Evolutionary conservation across 2,329 filamentous ascomycete genomes (phyloP).

Genomic region (Lasiodiplodia citricola): DNA sequence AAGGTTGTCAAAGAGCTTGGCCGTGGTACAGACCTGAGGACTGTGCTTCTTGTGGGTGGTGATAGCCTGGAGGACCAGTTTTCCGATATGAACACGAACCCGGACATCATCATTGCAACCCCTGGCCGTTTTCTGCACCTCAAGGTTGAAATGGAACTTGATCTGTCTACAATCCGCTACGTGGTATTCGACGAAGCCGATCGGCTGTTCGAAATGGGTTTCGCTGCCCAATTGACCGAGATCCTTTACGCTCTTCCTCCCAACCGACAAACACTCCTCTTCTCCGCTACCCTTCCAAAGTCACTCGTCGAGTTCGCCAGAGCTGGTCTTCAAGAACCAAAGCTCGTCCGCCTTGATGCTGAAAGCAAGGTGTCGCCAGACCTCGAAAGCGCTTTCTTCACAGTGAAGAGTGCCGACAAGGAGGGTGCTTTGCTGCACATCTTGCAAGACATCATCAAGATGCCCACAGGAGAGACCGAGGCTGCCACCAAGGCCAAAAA

Average conservation of each 20-base stretch:
- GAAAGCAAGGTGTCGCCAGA: slow-evolving; percentile 97
- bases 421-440: slow-evolving; percentile 91
- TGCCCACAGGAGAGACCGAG: slow-evolving; percentile 73
- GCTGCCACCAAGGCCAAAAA: slow-evolving; percentile 52
- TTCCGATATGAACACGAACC: slow-evolving; percentile 87
- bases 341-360: slow-evolving; percentile 85
- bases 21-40: slow-evolving; percentile 86
- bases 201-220: slow-evolving; percentile 97
- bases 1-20: slow-evolving; percentile 97
- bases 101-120: slow-evolving; percentile 96
- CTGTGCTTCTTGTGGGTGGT: slow-evolving; percentile 89
- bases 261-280: slow-evolving; percentile 86
- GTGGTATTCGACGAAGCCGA: slow-evolving; percentile 98
- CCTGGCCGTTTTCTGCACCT: slow-evolving; percentile 95
- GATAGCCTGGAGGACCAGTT: slow-evolving; percentile 97
- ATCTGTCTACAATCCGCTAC: slow-evolving; percentile 89
- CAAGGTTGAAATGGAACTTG: slow-evolving; percentile 93
- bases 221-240: slow-evolving; percentile 89
- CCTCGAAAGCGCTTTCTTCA: slow-evolving; percentile 94
- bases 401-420: slow-evolving; percentile 89
- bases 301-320: slow-evolving; percentile 95
- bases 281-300: slow-evolving; percentile 93
- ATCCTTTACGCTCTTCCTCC: slow-evolving; percentile 87
- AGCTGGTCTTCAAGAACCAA: slow-evolving; percentile 90
- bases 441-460: slow-evolving; percentile 88